These are phyloP conservation scores for Sapria himalayana DNA, from an alignment of 345 rosid species.

Conservation along the genomic window DNA sequence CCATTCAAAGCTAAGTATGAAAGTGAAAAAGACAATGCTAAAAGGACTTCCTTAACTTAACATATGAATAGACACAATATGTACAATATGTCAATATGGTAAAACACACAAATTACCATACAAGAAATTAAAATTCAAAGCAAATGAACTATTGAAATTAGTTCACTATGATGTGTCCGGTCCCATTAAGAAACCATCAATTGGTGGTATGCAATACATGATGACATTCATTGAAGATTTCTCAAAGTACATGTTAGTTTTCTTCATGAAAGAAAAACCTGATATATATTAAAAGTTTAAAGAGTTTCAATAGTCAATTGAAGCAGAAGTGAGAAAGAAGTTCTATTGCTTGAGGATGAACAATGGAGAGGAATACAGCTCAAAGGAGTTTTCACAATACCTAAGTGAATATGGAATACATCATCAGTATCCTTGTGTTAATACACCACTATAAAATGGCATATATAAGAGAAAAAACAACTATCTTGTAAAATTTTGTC, in stretches of 20 bases:
- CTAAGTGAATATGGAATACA: background rate
- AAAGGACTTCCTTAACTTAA: conserved; percentile 5
- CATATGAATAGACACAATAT: background rate
- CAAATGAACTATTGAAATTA: conserved; percentile 1
- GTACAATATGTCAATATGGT: background rate
- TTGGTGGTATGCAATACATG: conserved; percentile 3
- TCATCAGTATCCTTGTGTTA: conserved; percentile 2
- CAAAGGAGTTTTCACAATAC: background rate
- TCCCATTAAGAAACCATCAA: background rate
- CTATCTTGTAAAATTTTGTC: conserved; percentile 3
- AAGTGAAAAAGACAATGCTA: background rate
- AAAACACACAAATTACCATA: conserved; percentile 4
- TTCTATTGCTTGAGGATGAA: background rate
- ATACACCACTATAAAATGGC: conserved; percentile 1
- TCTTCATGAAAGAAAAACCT: conserved; percentile 4
- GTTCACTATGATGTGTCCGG: conserved; percentile 8
- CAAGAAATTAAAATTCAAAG: conserved; percentile 3
- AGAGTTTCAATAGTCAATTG: background rate
- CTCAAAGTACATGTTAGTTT: conserved; percentile 1
- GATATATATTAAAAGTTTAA: background rate
- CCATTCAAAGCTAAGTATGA: conserved; percentile 1
- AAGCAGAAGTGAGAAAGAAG: conserved; percentile 1
- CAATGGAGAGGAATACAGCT: conserved; percentile 2
- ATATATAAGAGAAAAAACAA: background rate
- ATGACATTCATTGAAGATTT: conserved; percentile 9